Conservation (phyloP, 106 monocot genomes). For the Alisma plantagoaquatica region DNA sequence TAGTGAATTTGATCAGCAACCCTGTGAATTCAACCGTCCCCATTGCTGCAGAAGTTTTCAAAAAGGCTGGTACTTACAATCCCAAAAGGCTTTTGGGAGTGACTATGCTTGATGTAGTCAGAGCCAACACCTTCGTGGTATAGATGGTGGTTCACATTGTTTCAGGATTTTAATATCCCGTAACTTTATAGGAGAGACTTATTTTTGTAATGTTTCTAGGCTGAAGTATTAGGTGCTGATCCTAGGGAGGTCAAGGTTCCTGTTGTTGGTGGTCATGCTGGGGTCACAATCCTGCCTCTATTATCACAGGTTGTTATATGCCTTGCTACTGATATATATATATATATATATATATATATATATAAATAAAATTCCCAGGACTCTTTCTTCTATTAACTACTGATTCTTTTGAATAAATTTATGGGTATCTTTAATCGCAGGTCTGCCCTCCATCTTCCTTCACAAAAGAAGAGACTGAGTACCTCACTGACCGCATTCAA, state of each 20-base stretch:
- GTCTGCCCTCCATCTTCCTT: constrained; percentile 72
- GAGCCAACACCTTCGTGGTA: constrained; percentile 91
- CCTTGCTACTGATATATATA: too few relatives aligned
- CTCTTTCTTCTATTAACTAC: too few relatives aligned
- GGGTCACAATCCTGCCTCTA: constrained; percentile 84
- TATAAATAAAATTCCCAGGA: too few relatives aligned
- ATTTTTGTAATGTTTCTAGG: too few relatives aligned
- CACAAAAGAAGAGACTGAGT: constrained; percentile 63
- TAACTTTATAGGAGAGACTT: too few relatives aligned
- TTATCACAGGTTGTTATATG: constrained; percentile 97
- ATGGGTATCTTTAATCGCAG: too few relatives aligned
- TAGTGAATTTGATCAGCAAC: constrained; percentile 85
- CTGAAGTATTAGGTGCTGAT: constrained; percentile 77
- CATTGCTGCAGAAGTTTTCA: constrained; percentile 82
- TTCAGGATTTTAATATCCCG: too few relatives aligned
- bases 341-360: too few relatives aligned
- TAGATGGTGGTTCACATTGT: too few relatives aligned
- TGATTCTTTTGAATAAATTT: too few relatives aligned
- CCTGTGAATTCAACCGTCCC: constrained; percentile 82
- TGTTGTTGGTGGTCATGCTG: constrained; percentile 94
- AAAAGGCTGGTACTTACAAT: constrained; percentile 66
- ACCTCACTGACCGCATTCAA: too few relatives aligned
- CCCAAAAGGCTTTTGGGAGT: constrained; percentile 73
- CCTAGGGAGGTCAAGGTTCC: constrained; percentile 82
- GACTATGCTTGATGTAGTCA: constrained; percentile 72